Evolutionary conservation across 2,329 filamentous ascomycete genomes (phyloP).

Genomic region (Paracorniculantispora psalliotae): DNA sequence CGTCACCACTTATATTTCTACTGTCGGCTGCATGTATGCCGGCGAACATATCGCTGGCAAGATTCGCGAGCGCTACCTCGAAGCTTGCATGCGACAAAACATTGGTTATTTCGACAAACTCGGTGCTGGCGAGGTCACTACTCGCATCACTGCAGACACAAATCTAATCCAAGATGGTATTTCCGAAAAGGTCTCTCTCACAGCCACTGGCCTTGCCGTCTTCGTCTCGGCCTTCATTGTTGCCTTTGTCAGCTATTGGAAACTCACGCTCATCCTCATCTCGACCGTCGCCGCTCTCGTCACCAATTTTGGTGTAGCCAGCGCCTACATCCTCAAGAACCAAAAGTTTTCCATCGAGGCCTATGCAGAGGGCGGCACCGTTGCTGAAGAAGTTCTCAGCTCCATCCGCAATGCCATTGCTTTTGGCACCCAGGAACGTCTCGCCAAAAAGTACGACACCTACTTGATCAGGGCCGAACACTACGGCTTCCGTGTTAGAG

Average conservation of each 20-base stretch:
- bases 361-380: conserved; percentile 78
- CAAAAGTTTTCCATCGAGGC: conserved; percentile 73
- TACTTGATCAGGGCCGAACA: conserved; percentile 69
- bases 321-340: conserved; percentile 71
- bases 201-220: conserved; percentile 69
- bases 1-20: conserved; percentile 69
- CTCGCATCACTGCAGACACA: conserved; percentile 88
- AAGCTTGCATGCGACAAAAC: conserved; percentile 80
- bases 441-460: conserved; percentile 78
- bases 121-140: conserved; percentile 88
- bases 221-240: conserved; percentile 89
- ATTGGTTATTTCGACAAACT: conserved; percentile 92
- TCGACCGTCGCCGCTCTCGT: conserved; percentile 77
- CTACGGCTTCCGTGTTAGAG: conserved; percentile 73
- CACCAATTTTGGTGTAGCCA: conserved; percentile 69
- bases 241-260: conserved; percentile 88
- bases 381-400: conserved; percentile 91
- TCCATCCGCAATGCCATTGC: conserved; percentile 89
- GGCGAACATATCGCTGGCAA: conserved; percentile 75
- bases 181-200: conserved; percentile 80
- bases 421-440: conserved; percentile 87
- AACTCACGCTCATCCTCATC: conserved; percentile 79
- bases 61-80: conserved; percentile 77
- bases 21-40: conserved; percentile 84
- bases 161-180: conserved; percentile 93